These are phyloP conservation scores for Talaromyces piceae DNA, from an alignment of 2,329 filamentous ascomycete genomes.

Conservation along the genomic window DNA sequence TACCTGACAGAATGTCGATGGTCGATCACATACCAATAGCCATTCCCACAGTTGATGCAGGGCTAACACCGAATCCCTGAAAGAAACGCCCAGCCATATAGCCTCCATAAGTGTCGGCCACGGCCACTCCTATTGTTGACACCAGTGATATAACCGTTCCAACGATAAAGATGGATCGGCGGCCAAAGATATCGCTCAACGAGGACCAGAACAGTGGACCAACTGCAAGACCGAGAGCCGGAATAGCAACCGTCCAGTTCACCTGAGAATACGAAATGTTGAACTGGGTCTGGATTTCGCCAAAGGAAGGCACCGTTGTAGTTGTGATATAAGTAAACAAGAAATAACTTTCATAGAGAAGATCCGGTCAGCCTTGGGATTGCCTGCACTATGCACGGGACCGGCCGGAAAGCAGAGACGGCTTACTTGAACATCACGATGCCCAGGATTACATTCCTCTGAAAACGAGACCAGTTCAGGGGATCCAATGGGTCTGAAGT, in stretches of 20 bases:
- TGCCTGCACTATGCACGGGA: neutral
- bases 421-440: slow-evolving; percentile 48
- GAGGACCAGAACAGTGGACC: slow-evolving; percentile 48
- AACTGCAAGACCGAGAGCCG: slow-evolving; percentile 43
- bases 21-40: slow-evolving; percentile 33
- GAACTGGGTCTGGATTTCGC: slow-evolving; percentile 43
- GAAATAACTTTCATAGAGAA: slow-evolving; percentile 39
- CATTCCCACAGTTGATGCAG: slow-evolving; percentile 49
- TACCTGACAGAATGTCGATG: neutral
- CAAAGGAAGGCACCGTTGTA: slow-evolving; percentile 49
- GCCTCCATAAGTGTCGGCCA: slow-evolving; percentile 35
- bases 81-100: slow-evolving; percentile 56
- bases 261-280: slow-evolving; percentile 39
- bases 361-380: neutral
- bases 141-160: slow-evolving; percentile 37
- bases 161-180: slow-evolving; percentile 44
- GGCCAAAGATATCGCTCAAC: slow-evolving; percentile 46
- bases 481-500: neutral
- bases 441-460: slow-evolving; percentile 44
- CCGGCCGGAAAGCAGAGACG: neutral
- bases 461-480: slow-evolving; percentile 14
- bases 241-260: slow-evolving; percentile 51
- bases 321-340: slow-evolving; percentile 54
- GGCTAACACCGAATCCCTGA: slow-evolving; percentile 50
- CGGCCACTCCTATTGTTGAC: slow-evolving; percentile 37